Base-by-base conservation (phyloP, 371 early-diverging fungal genomes). In the Paraphysoderma sedebokerense region DNA sequence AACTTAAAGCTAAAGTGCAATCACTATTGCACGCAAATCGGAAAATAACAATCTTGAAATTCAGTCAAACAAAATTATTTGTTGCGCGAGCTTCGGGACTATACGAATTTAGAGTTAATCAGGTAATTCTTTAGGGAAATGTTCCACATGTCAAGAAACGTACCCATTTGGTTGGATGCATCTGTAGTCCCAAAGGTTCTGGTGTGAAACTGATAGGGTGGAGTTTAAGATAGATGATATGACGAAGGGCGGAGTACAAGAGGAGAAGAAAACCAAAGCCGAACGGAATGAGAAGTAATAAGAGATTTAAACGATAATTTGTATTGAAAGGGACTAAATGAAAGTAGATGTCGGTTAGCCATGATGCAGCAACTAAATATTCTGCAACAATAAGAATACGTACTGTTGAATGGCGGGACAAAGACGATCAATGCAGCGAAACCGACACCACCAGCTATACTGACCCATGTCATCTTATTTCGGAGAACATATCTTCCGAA, bases 401-500 rank as follows among this genome's bases (percentile, higher is more conserved):
- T 77, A 23, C 65, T 58, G 46, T 81, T 81, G 49, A 92, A 57
- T 13, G 77, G 76, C 22, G 90, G 90, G 20, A 77, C 61, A 58
- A 90, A 92, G 27, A 87, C 81, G 52, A 91, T 70, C 13, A 80
- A 50, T 47, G 69, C 55, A 17, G 65, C 79, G 29, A 90, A 62
- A n/a, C 55, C 55, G 24, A 59, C 58, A 24, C 86, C 91, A 32
- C 58, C 60, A 38, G 67, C 19, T 30, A 87, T 57, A 35, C 82
- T 78, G 48, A 58, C 39, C 58, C 81, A 90, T 7, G 74, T 80
- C 11, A 58, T 57, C 30, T 54, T 51, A 74, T 92, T 92, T 32
- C 72, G 61, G 61, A 91, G 77, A 78, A 88, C 81, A 63, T 77
- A 81, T 40, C 52, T 55, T 22, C 89, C 85, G 52, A 78, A 81